Base-by-base conservation (phyloP, 345 rosid genomes). In the Pistacia integerrima region DNA sequence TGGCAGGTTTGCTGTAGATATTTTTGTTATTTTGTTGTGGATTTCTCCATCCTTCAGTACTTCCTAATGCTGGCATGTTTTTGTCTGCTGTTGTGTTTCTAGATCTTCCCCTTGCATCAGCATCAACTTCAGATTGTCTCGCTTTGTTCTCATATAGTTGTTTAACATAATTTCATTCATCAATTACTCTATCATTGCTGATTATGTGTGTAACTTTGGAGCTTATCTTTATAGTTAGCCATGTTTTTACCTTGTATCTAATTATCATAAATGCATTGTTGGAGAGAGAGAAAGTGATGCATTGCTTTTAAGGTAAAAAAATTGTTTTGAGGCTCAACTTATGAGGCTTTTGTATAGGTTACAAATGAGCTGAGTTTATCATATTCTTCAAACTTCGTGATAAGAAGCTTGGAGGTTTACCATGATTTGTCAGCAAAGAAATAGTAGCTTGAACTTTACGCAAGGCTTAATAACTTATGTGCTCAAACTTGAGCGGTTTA, bases 1-100 rank as follows among this genome's bases (percentile, higher is more conserved):
- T 95, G 99, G 99, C 89, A 95, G 99, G 99, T 90, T 70, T 68
- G 87, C 25, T 44, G 18, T 76, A 48, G 30, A 35, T 71, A 41
- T 18, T 73, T 16, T n/a, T 16, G 51, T 59, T 72, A 58, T 63
- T 73, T 59, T 67, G 17, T 72, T 58, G 44, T 16, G 52, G 12
- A 35, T 64, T 61, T n/a, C 38, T 64, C 10, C 28, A 3, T 73
- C 25, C 55, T 72, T 59, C 13, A 35, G 9, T 41, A 41, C 46
- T 41, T 7, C 46, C 46, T 41, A 41, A 41, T 41, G 6, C 46
- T 41, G 9, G 9, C 8, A 38, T 49, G 12, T n/a, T 57, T 20
- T 41, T 25, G 5, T 3, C 18, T 70, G 33, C 5, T 59, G 6
- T 13, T n/a, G 35, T 54, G 20, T 70, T 35, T 70, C 28, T 70